phyloP scores from a whole-genome alignment of 129 eudicot genomes.

The Artemisia annua region DNA sequence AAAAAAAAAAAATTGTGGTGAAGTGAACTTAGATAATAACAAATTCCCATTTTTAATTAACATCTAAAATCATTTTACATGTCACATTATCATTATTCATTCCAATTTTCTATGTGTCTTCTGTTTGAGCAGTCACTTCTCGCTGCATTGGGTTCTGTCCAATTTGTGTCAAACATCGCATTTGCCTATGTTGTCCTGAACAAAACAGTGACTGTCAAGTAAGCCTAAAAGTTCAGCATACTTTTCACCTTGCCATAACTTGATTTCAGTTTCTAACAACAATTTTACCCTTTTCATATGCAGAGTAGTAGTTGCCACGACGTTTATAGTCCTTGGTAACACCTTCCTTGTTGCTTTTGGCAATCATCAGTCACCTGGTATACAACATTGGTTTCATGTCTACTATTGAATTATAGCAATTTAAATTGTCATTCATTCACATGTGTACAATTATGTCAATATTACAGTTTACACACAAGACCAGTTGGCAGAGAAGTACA shows the following conservation, averaged over 20 bases:
- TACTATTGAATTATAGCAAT: background rate
- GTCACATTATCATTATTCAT: background rate
- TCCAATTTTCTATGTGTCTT: background rate
- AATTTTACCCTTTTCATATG: constrained; percentile 20
- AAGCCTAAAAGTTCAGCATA: constrained; percentile 32
- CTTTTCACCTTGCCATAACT: background rate
- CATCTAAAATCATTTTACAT: background rate
- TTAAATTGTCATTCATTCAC: background rate
- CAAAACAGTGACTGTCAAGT: constrained; percentile 88
- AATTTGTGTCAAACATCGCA: constrained; percentile 93
- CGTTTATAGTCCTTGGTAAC: constrained; percentile 92
- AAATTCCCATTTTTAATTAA: no score
- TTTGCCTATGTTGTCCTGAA: constrained; percentile 80
- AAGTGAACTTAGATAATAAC: background rate
- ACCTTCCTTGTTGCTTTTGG: constrained; percentile 95
- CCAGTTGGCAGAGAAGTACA: constrained; percentile 92
- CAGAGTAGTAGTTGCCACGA: constrained; percentile 90
- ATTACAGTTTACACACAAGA: constrained; percentile 88
- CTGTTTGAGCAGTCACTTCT: constrained; percentile 82
- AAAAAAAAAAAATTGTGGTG: background rate
- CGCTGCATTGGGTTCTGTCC: constrained; percentile 97
- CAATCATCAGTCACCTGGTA: constrained; percentile 98
- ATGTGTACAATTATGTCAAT: background rate
- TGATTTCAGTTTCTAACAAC: constrained; percentile 2
- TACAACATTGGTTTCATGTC: constrained; percentile 21